A percentile compares a stretch with the other conserved stretches of the same genome.
phyloP scores from a whole-genome alignment of 2,329 filamentous ascomycete genomes.

The Fusarium begoniae region DNA sequence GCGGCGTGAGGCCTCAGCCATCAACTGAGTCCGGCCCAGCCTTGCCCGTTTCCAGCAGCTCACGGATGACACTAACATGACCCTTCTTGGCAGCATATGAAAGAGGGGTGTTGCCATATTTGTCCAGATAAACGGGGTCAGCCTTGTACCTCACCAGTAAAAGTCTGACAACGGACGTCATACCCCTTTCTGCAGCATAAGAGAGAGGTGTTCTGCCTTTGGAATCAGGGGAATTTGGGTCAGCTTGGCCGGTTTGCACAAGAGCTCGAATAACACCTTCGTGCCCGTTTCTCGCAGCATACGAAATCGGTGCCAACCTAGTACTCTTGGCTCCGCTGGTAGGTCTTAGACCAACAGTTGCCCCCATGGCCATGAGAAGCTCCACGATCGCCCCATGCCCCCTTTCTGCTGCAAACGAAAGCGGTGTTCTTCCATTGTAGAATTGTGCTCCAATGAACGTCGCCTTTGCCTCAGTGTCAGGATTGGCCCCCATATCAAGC shows the following conservation, averaged over 20 bases:
- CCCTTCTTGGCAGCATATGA: not conserved
- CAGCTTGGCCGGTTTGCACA: fast-evolving
- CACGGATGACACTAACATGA: not conserved
- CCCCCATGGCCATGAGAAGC: not conserved
- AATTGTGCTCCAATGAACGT: not conserved
- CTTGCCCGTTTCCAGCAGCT: not conserved
- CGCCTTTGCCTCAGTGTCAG: not conserved
- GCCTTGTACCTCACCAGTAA: fast-evolving
- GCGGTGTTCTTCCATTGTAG: not conserved
- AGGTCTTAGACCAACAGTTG: not conserved
- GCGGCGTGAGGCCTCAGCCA: not conserved
- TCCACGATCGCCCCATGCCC: not conserved
- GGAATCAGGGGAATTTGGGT: fast-evolving
- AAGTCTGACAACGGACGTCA: fast-evolving
- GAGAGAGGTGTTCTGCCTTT: not conserved
- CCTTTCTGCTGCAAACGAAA: not conserved
- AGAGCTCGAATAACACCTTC: fast-evolving
- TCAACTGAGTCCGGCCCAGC: fast-evolving
- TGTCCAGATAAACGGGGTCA: fast-evolving
- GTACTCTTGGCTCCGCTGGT: fast-evolving
- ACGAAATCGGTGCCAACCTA: fast-evolving
- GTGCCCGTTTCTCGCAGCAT: not conserved
- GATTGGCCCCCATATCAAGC: not conserved
- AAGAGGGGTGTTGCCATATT: not conserved
- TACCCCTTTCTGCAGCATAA: not conserved